Conservation (phyloP, 2,329 filamentous ascomycete species). For the Sporothrix mexicana region DNA sequence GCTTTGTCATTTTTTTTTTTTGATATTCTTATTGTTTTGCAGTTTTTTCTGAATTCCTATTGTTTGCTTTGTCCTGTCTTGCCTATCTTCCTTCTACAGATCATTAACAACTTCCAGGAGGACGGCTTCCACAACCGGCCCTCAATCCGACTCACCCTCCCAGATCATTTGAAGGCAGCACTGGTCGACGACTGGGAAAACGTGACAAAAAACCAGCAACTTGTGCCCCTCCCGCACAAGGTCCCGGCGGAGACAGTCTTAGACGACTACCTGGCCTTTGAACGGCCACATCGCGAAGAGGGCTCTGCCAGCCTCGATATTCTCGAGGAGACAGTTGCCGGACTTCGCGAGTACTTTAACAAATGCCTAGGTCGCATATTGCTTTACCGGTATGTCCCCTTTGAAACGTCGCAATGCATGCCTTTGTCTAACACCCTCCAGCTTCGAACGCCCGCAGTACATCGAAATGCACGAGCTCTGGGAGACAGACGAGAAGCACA, state of each 20-base stretch:
- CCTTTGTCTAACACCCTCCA: slow-evolving; percentile 43
- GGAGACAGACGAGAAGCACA: slow-evolving; percentile 61
- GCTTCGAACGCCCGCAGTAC: slow-evolving; percentile 91
- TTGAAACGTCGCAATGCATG: neutral
- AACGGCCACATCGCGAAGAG: slow-evolving; percentile 67
- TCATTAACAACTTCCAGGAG: slow-evolving; percentile 63
- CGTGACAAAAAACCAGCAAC: slow-evolving; percentile 90
- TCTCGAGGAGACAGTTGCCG: slow-evolving; percentile 84
- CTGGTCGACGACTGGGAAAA: slow-evolving; percentile 99
- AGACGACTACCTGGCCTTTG: slow-evolving; percentile 76
- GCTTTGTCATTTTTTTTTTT: neutral
- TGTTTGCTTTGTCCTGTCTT: neutral
- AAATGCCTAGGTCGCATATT: slow-evolving; percentile 85
- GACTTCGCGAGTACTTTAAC: slow-evolving; percentile 93
- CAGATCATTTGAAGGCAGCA: slow-evolving; percentile 87
- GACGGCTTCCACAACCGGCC: slow-evolving; percentile 84
- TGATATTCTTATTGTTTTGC: neutral
- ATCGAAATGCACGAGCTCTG: slow-evolving; percentile 75
- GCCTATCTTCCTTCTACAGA: neutral
- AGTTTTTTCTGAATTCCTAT: neutral
- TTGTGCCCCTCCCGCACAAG: slow-evolving; percentile 81
- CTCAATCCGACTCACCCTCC: slow-evolving; percentile 83
- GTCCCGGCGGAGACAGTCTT: slow-evolving; percentile 79
- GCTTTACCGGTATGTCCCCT: slow-evolving; percentile 69
- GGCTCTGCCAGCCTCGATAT: slow-evolving; percentile 80